Percentiles rank a stretch among this genome's conserved stretches.
phyloP scores from a whole-genome alignment of 441 rosid genomes.

The Aquilaria agallochum region DNA sequence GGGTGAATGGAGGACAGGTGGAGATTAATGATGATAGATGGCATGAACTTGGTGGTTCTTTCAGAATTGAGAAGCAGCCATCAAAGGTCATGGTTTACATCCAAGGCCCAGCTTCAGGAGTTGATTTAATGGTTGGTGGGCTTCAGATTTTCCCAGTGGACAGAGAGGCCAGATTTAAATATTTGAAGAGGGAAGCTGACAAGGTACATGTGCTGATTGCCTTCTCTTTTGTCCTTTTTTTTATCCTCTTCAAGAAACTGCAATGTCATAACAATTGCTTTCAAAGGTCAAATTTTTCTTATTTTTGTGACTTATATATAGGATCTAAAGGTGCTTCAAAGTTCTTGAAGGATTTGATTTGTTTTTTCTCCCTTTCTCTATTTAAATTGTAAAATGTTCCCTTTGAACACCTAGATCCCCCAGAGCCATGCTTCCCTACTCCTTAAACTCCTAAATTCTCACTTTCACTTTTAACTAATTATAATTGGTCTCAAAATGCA shows the following conservation, averaged over 20 bases:
- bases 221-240: not conserved
- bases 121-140: conserved; percentile 76
- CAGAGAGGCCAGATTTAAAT: conserved; percentile 51
- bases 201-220: conserved; percentile 35
- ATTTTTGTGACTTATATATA: too few species aligned
- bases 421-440: too few species aligned
- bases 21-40: conserved; percentile 64
- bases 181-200: conserved; percentile 57
- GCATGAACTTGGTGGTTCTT: conserved; percentile 85
- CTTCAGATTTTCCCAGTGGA: conserved; percentile 82
- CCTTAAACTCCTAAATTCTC: too few species aligned
- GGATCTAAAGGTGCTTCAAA: too few species aligned
- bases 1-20: conserved; percentile 89
- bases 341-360: too few species aligned
- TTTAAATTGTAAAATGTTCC: too few species aligned
- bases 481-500: conserved; percentile 24
- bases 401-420: too few species aligned
- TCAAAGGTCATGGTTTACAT: conserved; percentile 68
- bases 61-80: conserved; percentile 88
- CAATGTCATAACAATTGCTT: too few species aligned
- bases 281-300: too few species aligned
- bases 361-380: too few species aligned
- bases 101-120: conserved; percentile 84
- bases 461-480: not conserved
- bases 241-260: not conserved